phyloP scores from a whole-genome alignment of 495 filamentous ascomycete genomes.

The Aspergillus leporis region DNA sequence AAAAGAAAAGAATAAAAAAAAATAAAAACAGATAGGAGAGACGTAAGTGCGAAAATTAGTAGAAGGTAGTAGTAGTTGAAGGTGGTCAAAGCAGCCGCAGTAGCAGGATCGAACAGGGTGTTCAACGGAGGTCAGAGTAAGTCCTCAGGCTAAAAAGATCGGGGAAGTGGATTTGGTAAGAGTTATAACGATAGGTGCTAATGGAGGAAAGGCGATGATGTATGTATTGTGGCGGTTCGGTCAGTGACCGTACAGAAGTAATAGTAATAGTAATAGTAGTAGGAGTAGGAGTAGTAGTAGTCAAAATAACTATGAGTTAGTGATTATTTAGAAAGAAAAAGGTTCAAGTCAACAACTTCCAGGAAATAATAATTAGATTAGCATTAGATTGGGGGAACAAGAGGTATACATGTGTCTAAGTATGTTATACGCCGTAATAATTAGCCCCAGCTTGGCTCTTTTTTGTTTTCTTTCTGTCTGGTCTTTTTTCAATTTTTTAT shows the following conservation, averaged over 20 bases:
- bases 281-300: constrained; percentile 2
- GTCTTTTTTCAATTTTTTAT: constrained; percentile 1
- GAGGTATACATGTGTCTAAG: constrained; percentile 17
- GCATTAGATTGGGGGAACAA: not conserved
- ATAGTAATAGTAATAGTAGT: constrained; percentile 1
- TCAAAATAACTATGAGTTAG: not conserved
- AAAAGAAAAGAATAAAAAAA: constrained; percentile 5
- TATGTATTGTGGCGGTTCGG: constrained; percentile 16
- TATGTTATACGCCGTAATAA: constrained; percentile 3
- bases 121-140: not conserved
- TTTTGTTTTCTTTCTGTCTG: constrained; percentile 4
- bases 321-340: constrained; percentile 8
- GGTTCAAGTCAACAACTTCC: not conserved
- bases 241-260: not conserved
- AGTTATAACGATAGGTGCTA: constrained; percentile 13
- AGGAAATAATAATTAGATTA: constrained; percentile 11
- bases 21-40: not conserved
- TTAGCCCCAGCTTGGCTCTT: constrained; percentile 3
- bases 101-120: constrained; percentile 4
- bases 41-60: constrained; percentile 5
- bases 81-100: constrained; percentile 14
- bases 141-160: not conserved
- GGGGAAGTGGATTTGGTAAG: not conserved
- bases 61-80: not conserved
- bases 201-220: not conserved